Evolutionary conservation across 2,329 filamentous ascomycete genomes (phyloP).

Genomic region (Ceratocystis cacaofunesta): DNA sequence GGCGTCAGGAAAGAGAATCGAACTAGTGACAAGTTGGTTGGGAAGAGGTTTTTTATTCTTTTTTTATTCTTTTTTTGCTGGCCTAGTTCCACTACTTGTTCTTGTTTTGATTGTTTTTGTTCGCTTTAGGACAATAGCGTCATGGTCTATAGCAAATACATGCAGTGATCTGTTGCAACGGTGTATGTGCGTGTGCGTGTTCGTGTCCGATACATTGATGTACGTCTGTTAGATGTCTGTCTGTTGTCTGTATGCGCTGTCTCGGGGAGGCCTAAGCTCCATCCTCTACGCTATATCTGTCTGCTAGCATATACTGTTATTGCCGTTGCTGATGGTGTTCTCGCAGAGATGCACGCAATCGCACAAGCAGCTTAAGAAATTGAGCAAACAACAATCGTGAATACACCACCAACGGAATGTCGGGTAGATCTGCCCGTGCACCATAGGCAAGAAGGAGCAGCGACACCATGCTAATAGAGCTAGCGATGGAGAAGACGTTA

Average conservation of each 20-base stretch:
- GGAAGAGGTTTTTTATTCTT: neutral
- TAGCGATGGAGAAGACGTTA: slow-evolving; percentile 60
- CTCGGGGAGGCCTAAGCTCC: neutral
- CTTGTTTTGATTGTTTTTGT: no score
- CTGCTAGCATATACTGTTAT: neutral
- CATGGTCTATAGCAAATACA: no score
- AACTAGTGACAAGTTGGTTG: no score
- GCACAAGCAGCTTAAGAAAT: slow-evolving; percentile 22
- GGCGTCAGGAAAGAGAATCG: neutral
- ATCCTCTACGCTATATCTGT: no score
- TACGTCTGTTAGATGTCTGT: no score
- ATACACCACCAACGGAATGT: slow-evolving; percentile 41
- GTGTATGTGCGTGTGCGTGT: neutral
- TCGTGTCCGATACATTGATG: neutral
- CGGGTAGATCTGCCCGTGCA: slow-evolving; percentile 44
- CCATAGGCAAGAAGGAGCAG: slow-evolving; percentile 53
- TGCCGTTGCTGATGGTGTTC: slow-evolving; percentile 9
- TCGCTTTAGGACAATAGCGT: no score
- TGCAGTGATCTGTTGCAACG: no score
- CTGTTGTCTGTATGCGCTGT: neutral
- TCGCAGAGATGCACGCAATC: slow-evolving; percentile 20
- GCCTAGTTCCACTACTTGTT: neutral
- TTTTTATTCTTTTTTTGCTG: neutral
- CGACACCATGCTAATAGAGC: slow-evolving; percentile 59
- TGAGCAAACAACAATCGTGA: slow-evolving; percentile 25